A percentile compares a stretch with the other conserved stretches of the same genome.
These are phyloP conservation scores for Verticillium zaregamsianum DNA, from an alignment of 2,329 filamentous ascomycete species.

Conservation along the genomic window DNA sequence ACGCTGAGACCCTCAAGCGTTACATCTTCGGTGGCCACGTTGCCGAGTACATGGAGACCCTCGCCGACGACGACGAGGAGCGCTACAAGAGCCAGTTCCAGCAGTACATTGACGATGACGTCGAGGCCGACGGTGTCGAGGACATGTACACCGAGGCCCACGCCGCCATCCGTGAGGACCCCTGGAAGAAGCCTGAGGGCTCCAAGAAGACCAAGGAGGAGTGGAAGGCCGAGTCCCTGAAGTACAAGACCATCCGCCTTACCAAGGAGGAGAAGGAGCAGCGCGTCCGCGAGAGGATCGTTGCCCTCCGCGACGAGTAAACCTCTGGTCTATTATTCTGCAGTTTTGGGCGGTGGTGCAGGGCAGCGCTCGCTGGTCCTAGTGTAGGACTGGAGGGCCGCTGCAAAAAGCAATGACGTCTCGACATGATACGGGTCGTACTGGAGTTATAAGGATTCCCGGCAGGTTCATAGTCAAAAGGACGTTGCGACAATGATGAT, in stretches of 20 bases:
- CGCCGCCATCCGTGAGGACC: slow-evolving; percentile 94
- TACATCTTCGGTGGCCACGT: slow-evolving; percentile 99
- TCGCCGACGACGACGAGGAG: slow-evolving; percentile 99
- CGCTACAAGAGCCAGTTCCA: slow-evolving; percentile 98
- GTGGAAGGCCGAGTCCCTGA: slow-evolving; percentile 93
- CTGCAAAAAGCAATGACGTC: slow-evolving; percentile 1
- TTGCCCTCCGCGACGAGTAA: slow-evolving; percentile 62
- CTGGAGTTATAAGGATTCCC: slow-evolving; percentile 1
- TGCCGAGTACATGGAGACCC: slow-evolving; percentile 99
- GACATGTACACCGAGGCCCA: slow-evolving; percentile 94
- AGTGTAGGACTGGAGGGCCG: not conserved
- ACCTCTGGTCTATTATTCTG: not conserved
- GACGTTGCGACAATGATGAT: not conserved
- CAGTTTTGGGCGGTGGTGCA: not conserved
- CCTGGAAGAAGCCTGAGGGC: slow-evolving; percentile 85
- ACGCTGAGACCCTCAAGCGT: slow-evolving; percentile 93
- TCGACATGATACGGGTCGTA: not conserved
- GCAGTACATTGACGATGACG: slow-evolving; percentile 94
- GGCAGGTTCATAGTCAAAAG: slow-evolving; percentile 2
- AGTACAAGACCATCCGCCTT: slow-evolving; percentile 76
- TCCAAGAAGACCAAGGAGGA: slow-evolving; percentile 96
- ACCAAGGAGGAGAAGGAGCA: slow-evolving; percentile 78
- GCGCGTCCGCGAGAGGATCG: slow-evolving; percentile 88
- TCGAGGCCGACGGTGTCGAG: slow-evolving; percentile 96
- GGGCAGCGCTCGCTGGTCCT: not conserved